Conservation (phyloP, 2,329 filamentous ascomycete genomes). For the Talaromyces sp. region DNA sequence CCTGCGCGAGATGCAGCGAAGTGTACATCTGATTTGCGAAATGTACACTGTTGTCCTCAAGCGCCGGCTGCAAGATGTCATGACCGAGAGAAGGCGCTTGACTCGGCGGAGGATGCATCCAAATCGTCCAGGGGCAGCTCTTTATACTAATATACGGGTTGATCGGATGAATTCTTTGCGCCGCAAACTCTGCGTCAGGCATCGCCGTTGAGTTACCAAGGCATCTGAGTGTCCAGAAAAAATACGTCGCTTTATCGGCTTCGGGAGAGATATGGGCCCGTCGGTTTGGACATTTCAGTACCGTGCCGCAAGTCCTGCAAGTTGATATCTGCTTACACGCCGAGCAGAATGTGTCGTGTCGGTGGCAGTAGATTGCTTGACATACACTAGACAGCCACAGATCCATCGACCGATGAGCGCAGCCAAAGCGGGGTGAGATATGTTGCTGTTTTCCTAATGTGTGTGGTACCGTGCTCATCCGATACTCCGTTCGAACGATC, state of each 20-base stretch:
- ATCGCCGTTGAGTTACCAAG: slow-evolving; percentile 29
- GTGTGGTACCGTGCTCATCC: slow-evolving; percentile 32
- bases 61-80: slow-evolving; percentile 32
- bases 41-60: slow-evolving; percentile 27
- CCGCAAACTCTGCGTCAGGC: slow-evolving; percentile 34
- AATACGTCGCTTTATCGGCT: slow-evolving; percentile 31
- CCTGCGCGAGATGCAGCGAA: slow-evolving; percentile 29
- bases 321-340: slow-evolving; percentile 36
- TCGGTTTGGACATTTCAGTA: slow-evolving; percentile 35
- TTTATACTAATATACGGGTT: slow-evolving; percentile 33
- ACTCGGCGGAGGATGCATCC: slow-evolving; percentile 35
- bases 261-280: slow-evolving; percentile 28
- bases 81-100: slow-evolving; percentile 33
- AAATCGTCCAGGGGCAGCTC: slow-evolving; percentile 40
- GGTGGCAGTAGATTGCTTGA: slow-evolving; percentile 36
- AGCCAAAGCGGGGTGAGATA: slow-evolving; percentile 41
- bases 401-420: slow-evolving; percentile 39
- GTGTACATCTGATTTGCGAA: slow-evolving; percentile 35
- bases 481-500: slow-evolving; percentile 37
- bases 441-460: slow-evolving; percentile 38
- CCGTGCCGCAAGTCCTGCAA: slow-evolving; percentile 35
- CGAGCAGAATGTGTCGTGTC: slow-evolving; percentile 32
- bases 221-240: slow-evolving; percentile 35
- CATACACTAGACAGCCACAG: slow-evolving; percentile 40
- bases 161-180: slow-evolving; percentile 38